Evolutionary conservation across 208 protist species (phyloP), one percentile per base, ranked within the genome.

Genomic region (Crithidia mellificae): DNA sequence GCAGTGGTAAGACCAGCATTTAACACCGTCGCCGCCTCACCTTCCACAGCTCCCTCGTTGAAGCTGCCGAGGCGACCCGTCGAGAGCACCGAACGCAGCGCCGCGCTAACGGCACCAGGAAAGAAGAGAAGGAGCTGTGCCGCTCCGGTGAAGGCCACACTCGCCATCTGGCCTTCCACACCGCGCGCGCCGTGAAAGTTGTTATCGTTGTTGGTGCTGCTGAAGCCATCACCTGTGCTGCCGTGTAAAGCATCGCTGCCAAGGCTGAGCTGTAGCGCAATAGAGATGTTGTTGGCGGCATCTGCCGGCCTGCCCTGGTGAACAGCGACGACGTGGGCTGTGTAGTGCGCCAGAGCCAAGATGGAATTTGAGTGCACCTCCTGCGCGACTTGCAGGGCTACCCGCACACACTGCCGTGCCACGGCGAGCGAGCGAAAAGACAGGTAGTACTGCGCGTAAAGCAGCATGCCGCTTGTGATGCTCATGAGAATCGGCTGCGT

Each of bases 241-340:
- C 27, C 9, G 50, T 64, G 52, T 1, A 29, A 5, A 12, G 32
- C 46, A 34, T 25, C 25, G 14, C 57, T 64, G 1, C 32, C 47
- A 17, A 69, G 51, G 9, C 78, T 77, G 15, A 95, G 62, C 65
- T 92, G 87, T 19, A 95, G 76, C 24, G 87, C 81, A 27, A 95
- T 88, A n/a, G 90, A 74, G 22, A 95, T 83, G 43, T 80, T 87
- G 61, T 91, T 87, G 6, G 85, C 90, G 7, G 90, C 90, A n/a
- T 85, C 85, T 4, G 63, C 32, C 12, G 81, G 72, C 29, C 77
- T 56, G 58, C 85, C 77, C 43, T 80, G 80, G 30, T 79, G 67
- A 12, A 87, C 15, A 25, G 83, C 71, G 0, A 91, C 75, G 32
- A 83, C 71, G 78, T 91, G 90, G 20, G 75, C 77, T 29, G 73